Conservation (phyloP, 495 filamentous ascomycete species). For the Penicillium mononematosum region DNA sequence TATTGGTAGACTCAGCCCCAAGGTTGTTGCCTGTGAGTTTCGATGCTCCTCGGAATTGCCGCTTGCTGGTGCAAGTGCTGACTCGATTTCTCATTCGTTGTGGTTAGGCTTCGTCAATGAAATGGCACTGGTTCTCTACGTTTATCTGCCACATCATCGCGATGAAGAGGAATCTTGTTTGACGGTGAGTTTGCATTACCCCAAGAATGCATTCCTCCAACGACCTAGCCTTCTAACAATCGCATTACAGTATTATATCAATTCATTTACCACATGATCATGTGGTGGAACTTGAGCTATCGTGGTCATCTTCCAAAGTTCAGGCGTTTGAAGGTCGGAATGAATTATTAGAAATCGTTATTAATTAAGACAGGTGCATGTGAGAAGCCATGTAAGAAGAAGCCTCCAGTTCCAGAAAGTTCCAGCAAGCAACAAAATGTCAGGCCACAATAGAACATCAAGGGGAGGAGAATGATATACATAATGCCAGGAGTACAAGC, state of each 20-base stretch:
- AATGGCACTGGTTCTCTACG: constrained; percentile 88
- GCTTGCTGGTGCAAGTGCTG: neutral
- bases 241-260: constrained; percentile 58
- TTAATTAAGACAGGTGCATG: constrained; percentile 28
- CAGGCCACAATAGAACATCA: constrained; percentile 15
- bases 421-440: constrained; percentile 8
- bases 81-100: constrained; percentile 4
- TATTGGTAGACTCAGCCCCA: constrained; percentile 81
- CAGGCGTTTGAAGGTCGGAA: neutral
- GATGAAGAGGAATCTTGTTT: constrained; percentile 71
- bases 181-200: constrained; percentile 56
- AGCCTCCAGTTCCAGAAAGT: constrained; percentile 13
- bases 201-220: neutral
- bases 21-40: constrained; percentile 81
- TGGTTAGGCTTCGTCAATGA: constrained; percentile 61
- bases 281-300: neutral
- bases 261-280: constrained; percentile 45
- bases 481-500: constrained; percentile 27
- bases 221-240: neutral
- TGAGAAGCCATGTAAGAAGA: constrained; percentile 14
- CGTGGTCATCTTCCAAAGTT: neutral
- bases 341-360: constrained; percentile 25
- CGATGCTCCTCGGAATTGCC: neutral
- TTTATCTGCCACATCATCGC: constrained; percentile 76
- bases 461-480: constrained; percentile 25